Base-by-base conservation (phyloP, 768 basidiomycete species). In the Sistotremastrum suecicum region DNA sequence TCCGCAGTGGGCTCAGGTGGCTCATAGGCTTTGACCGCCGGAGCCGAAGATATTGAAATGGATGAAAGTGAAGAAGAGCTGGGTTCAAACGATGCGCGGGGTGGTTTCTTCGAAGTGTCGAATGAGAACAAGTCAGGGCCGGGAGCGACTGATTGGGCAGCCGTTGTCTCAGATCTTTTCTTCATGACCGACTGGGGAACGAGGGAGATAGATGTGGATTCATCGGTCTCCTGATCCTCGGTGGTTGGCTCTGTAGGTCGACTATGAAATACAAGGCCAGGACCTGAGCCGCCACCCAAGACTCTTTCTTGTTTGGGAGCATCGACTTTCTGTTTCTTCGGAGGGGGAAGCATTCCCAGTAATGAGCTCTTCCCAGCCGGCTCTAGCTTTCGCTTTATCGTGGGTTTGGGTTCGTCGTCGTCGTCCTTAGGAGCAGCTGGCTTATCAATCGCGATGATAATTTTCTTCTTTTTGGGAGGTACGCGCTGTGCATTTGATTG, bases 341-440 rank as follows among this genome's bases (percentile, higher is more conserved):
- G 85, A 0, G 77, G 72, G 34, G 85, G 85, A 7, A 88, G 67
- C 78, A 86, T 84, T 6, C 72, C 71, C 33, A 87, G 54, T 41
- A 88, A 57, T 2, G 76, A 72, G 0, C 84, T 87, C 8, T 58
- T 57, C 7, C 83, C 83, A 30, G 75, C 75, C 20, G 69, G 49
- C 34, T 70, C 67, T 36, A 74, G 51, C 29, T 74, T 69, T 11
- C 69, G 64, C 48, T 71, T 80, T 62, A 84, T 86, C 36, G 76
- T 66, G 2, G 72, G 66, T 36, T 76, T 80, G 4, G 42, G 53
- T 7, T 52, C 65, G 53, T 58, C 59, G n/a, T 67, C 64, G 11
- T 62, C 56, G 10, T 56, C 55, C n/a, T 61, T 53, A 49, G 65
- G 48, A 39, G 51, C 45, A 9, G 53, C 49, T 49, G 78, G 52